Evolutionary conservation across 1,284 basidiomycete genomes (phyloP).

Genomic region (Ceratobasidium sp.): DNA sequence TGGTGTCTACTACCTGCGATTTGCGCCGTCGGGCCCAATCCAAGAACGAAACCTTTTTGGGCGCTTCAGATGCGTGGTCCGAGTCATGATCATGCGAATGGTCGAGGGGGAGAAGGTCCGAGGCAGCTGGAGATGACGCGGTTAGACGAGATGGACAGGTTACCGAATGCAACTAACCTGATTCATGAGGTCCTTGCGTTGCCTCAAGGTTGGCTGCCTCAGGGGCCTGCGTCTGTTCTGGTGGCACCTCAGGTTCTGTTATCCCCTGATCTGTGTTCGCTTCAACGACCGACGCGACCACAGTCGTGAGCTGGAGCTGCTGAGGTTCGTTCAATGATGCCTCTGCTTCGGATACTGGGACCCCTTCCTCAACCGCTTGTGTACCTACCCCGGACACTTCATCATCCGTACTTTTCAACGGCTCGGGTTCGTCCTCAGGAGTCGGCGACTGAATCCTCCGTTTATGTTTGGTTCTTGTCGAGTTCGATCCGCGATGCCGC

Average conservation of each 20-base stretch:
- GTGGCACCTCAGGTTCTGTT: neutral
- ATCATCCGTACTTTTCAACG: neutral
- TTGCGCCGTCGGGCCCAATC: constrained; percentile 33
- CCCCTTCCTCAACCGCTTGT: neutral
- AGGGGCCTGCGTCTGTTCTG: neutral
- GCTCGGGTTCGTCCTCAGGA: constrained; percentile 16
- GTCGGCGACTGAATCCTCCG: constrained; percentile 15
- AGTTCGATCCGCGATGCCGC: neutral
- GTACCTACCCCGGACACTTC: neutral
- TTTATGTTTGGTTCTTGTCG: neutral
- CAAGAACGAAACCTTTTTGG: constrained; percentile 32
- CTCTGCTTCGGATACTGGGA: neutral
- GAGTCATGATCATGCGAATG: neutral
- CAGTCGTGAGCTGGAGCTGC: neutral
- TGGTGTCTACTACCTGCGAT: constrained; percentile 12
- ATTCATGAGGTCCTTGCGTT: neutral
- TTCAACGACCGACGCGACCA: neutral
- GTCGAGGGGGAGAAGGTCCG: neutral
- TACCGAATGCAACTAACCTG: neutral
- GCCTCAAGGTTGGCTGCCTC: neutral
- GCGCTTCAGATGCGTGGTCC: constrained; percentile 9
- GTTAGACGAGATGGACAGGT: neutral
- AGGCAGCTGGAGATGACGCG: neutral
- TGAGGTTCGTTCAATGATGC: neutral
- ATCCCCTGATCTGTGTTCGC: neutral